Evolutionary conservation across 176 grass and related monocot species (phyloP), one percentile per base, ranked within the genome.

Genomic region (bread wheat (Triticum aestivum)): DNA sequence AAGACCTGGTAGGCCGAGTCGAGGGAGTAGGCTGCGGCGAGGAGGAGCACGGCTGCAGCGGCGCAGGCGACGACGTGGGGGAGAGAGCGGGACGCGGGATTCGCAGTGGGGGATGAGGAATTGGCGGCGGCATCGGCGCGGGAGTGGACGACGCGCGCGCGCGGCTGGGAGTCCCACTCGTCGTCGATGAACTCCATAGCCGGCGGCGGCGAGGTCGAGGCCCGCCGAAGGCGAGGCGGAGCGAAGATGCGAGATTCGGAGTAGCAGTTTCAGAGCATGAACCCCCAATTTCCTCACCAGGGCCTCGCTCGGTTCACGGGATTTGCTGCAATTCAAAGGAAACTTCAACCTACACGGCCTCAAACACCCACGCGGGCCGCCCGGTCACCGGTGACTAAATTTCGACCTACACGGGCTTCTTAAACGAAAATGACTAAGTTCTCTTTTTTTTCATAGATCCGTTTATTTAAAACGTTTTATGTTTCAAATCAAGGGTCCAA

Each of bases 131-230:
- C 54, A 72, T 44, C 89, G 79, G 73, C 10, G 18, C 87, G 79
- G 73, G 89, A 83, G 29, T 85, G 89, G 86, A 98, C 76, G 51
- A 88, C 73, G 58, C 89, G 87, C 11, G 89, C 89, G 38, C 93
- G 91, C 17, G 93, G 89, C 81, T 92, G 93, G 56, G 77, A 42
- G 44, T 95, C 91, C 49, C 91, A 92, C 44, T 94, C 90, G 30
- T 94, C 93, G 65, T 93, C 89, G 69, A 98, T 20, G 91, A 88
- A 98, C 79, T 98, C 96, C 96, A 98, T 98, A 58, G 45, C 24
- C 38, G 61, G 49, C 73, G 14, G 68, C 61, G 69, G 27, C 26
- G 68, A 56, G 66, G 10, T 23, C 59, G 41, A 29, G 17, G 26
- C 7, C 58, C 66, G 59, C 51, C 85, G 68, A 77, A 79, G 75